Evolutionary conservation across 1,284 basidiomycete species (phyloP), one percentile per base, ranked within the genome.

Genomic region (Pascua sp.): DNA sequence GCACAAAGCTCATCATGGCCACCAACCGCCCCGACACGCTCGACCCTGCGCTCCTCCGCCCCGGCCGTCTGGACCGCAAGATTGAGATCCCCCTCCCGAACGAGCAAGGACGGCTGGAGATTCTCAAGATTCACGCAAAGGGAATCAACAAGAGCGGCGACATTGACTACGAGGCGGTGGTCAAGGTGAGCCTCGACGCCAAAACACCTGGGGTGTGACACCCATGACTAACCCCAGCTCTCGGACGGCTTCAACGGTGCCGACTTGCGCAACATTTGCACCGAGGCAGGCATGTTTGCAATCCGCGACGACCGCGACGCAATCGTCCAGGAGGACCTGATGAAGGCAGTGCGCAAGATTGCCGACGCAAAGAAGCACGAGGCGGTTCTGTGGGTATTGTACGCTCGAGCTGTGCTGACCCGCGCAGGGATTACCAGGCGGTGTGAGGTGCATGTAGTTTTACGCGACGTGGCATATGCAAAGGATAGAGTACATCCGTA

Each of bases 271-370:
- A 98, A 98, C 76, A 91, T 99, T 12, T 87, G 95, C 53, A 98
- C 96, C 8, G 96, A 98, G 78, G 92, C 95, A 9, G 95, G 96
- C 52, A 97, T 99, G 93, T 98, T 98, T 76, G 96, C 96, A 12
- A 98, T 99, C 69, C 83, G 96, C 51, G 94, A 97, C 62, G 94
- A 97, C 67, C 83, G 90, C 59, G 92, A 95, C 69, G 93, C 90
- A 61, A 80, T 94, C 56, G 87, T 85, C 42, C 93, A 97, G 77
- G 96, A 98, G 69, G 95, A 98, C 78, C 82, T 98, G 59, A 92
- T 91, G 68, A 98, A 98, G 81, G 96, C 96, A n/a, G 92, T 91
- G 15, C 83, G 96, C 65, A 99, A 99, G 78, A 86, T 98, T 42
- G 87, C 88, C 51, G 95, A 98, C 66, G 88, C 90, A 36, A 96